Conservation (phyloP, 2,329 filamentous ascomycete genomes). For the Emergomyces orientalis region DNA sequence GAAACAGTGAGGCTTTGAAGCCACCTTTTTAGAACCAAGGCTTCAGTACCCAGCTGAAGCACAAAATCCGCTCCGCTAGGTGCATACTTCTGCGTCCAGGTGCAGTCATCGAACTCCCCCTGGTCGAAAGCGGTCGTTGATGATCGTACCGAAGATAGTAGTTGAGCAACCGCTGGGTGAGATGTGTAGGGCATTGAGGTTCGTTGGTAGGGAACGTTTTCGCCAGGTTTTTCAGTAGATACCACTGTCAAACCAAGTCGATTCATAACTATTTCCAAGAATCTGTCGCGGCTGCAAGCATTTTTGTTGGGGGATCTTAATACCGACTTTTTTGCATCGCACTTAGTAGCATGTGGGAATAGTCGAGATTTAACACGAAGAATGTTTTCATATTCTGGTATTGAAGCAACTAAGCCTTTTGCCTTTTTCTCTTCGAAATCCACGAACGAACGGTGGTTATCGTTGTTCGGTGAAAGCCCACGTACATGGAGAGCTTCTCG, state of each 20-base stretch:
- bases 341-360: conserved; percentile 3
- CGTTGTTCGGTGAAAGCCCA: conserved; percentile 25
- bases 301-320: conserved; percentile 4
- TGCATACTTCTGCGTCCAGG: conserved; percentile 81
- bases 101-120: conserved; percentile 59
- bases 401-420: conserved; percentile 26
- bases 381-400: conserved; percentile 29
- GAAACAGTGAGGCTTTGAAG: conserved; percentile 65
- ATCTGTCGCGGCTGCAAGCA: not conserved
- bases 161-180: conserved; percentile 51
- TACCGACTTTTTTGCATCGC: not conserved
- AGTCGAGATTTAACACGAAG: conserved; percentile 17
- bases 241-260: not conserved
- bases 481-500: conserved; percentile 41
- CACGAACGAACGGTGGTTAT: not conserved
- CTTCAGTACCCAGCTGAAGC: conserved; percentile 64
- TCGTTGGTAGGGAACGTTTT: not conserved
- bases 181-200: conserved; percentile 18
- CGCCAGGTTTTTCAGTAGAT: not conserved
- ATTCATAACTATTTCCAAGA: conserved; percentile 1
- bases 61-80: conserved; percentile 61
- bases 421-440: conserved; percentile 29
- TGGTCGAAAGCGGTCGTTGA: conserved; percentile 70
- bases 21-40: conserved; percentile 67
- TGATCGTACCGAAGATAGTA: conserved; percentile 52